These are phyloP conservation scores for Xylaria sp. DNA, from an alignment of 2,329 filamentous ascomycete genomes.

Conservation along the genomic window DNA sequence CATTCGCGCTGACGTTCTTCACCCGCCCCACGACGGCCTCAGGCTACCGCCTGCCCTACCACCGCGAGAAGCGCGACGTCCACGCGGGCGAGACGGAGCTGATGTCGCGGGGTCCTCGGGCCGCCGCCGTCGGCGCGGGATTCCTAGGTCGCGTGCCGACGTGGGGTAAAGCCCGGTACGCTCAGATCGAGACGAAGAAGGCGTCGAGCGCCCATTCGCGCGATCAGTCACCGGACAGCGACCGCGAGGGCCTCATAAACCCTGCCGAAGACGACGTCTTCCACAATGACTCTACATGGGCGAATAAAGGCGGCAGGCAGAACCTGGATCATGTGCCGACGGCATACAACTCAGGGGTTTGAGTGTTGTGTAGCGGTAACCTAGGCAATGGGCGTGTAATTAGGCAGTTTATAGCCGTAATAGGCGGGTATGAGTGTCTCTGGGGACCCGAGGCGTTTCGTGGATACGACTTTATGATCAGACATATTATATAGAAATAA, in stretches of 20 bases:
- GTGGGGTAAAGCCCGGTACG: slow-evolving; percentile 48
- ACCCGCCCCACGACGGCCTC: slow-evolving; percentile 8
- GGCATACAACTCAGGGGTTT: slow-evolving; percentile 20
- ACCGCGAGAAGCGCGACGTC: slow-evolving; percentile 22
- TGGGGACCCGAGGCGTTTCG: not conserved
- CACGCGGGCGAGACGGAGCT: slow-evolving; percentile 5
- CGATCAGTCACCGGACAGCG: slow-evolving; percentile 32
- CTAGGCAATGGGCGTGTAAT: not conserved
- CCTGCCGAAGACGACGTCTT: slow-evolving; percentile 16
- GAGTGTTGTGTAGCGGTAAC: not conserved
- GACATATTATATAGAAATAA: slow-evolving; percentile 16
- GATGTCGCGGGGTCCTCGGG: slow-evolving; percentile 12
- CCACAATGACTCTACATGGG: slow-evolving; percentile 21
- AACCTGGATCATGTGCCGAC: slow-evolving; percentile 28
- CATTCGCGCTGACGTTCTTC: slow-evolving; percentile 28
- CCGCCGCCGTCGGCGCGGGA: slow-evolving; percentile 20
- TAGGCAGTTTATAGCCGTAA: not conserved
- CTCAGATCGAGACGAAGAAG: slow-evolving; percentile 44
- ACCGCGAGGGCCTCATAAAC: slow-evolving; percentile 35
- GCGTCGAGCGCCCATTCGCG: slow-evolving; percentile 16
- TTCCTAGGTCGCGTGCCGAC: slow-evolving; percentile 44
- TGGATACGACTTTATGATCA: not conserved
- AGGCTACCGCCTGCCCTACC: slow-evolving; percentile 3
- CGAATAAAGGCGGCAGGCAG: not conserved
- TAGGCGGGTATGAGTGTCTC: not conserved